Evolutionary conservation across 2,329 filamentous ascomycete species (phyloP), one percentile per base, ranked within the genome.

Genomic region (Calcarisporium arbuscula): DNA sequence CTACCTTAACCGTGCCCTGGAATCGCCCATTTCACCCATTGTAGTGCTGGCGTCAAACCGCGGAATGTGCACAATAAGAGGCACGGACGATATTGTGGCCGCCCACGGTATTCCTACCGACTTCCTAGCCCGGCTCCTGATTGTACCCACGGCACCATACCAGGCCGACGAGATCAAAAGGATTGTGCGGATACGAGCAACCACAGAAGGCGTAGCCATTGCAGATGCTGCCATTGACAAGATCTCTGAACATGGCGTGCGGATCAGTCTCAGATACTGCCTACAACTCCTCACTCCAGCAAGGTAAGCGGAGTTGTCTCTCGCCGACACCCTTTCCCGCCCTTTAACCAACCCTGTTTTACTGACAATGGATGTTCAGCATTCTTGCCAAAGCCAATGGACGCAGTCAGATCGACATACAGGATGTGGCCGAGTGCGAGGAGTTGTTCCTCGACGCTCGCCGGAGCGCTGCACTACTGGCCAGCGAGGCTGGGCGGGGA

Each of bases 41-140:
- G 92, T 98, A 42, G 92, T 98, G 47, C 81, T 98, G 41, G 92
- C 92, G 40, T 96, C 92, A 27, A 98, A 98, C 68, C 83, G 92
- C 52, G 92, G 92, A 59, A 82, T 89, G 70, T 90, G 86, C 45
- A 85, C 87, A 46, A 92, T 98, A 56, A 85, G 88, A 50, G 90
- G 90, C 54, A 90, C 85, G 37, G 75, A 83, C 49, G 77, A 85
- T 58, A 73, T 92, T 54, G 72, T 84, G 49, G 87, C 88, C 36
- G 86, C 92, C 5, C 92, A 98, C 64, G 92, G 92, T 54, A 82
- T 98, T 48, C 92, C 92, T 12, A 79, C 90, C 8, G 92, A 98
- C 61, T 88, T 98, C 48, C 75, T 98, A 36, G 84, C 86, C 35
- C 87, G 92, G 40, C 78, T 98, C 36, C 84, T 98, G 55, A 96